Percentiles rank a stretch among this genome's conserved stretches.
These are phyloP conservation scores for Erucastrum elatum DNA, from an alignment of 345 rosid species.

Conservation along the genomic window DNA sequence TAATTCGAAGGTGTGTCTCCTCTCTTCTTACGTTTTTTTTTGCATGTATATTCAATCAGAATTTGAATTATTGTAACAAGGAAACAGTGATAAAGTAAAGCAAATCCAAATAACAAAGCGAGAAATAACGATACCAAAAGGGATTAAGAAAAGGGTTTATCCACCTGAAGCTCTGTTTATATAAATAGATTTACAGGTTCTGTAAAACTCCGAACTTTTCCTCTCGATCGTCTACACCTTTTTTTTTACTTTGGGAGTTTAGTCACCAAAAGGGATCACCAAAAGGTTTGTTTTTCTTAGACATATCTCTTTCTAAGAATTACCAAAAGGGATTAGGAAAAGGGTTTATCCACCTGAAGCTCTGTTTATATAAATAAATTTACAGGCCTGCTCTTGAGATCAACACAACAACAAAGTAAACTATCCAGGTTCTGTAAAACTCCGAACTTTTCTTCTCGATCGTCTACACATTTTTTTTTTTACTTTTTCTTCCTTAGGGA, in stretches of 20 bases:
- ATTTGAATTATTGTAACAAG: not conserved
- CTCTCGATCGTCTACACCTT: not conserved
- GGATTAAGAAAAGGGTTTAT: not conserved
- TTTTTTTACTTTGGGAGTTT: too few relatives aligned
- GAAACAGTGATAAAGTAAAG: not conserved
- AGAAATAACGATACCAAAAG: not conserved
- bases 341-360: not conserved
- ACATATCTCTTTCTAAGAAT: too few relatives aligned
- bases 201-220: not conserved
- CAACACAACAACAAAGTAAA: not conserved
- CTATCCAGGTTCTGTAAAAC: not conserved
- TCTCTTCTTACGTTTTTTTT: too few relatives aligned
- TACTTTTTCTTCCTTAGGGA: not conserved
- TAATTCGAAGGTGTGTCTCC: too few relatives aligned
- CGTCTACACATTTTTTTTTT: too few relatives aligned
- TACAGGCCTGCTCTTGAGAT: not conserved
- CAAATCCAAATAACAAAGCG: not conserved
- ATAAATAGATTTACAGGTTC: not conserved
- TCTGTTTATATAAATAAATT: not conserved
- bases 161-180: not conserved
- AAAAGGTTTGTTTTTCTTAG: too few relatives aligned
- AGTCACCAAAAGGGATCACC: too few relatives aligned
- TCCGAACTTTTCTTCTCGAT: not conserved
- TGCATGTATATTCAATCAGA: not conserved
- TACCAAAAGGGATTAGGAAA: not conserved